These are phyloP conservation scores for Collybia sordida DNA, from an alignment of 768 basidiomycete genomes.

Conservation along the genomic window DNA sequence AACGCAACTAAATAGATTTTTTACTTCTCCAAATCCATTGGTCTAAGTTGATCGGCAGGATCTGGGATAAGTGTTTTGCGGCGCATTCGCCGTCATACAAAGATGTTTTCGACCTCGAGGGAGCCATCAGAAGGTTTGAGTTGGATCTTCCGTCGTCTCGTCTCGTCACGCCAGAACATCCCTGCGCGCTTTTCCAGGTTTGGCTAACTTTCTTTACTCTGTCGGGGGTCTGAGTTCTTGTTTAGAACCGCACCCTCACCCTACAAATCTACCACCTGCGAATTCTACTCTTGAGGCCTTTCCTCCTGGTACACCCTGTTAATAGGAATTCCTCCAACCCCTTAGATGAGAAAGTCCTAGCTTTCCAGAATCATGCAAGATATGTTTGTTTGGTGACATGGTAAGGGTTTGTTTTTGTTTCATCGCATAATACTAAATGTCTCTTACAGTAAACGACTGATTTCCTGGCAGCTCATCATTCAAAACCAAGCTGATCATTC, in stretches of 20 bases:
- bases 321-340: neutral
- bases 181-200: constrained; percentile 9
- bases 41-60: constrained; percentile 8
- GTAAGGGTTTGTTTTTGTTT: neutral
- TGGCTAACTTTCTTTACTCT: neutral
- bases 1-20: constrained; percentile 2
- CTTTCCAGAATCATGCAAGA: constrained; percentile 8
- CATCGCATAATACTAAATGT: neutral
- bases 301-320: neutral
- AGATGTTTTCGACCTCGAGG: constrained; percentile 3
- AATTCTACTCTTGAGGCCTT: constrained; percentile 1
- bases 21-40: constrained; percentile 12
- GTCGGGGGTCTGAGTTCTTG: neutral
- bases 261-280: constrained; percentile 11
- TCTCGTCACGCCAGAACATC: constrained; percentile 4
- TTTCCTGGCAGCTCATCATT: constrained; percentile 9
- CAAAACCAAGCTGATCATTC: constrained; percentile 7
- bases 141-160: constrained; percentile 6
- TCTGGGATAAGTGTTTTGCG: constrained; percentile 12
- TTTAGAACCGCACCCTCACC: constrained; percentile 7
- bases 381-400: constrained; percentile 3
- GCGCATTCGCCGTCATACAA: constrained; percentile 2
- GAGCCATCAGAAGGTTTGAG: constrained; percentile 7
- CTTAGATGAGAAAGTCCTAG: neutral
- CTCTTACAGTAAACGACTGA: constrained; percentile 5